Base-by-base conservation (phyloP, 768 basidiomycete genomes). In the Boletus rubescentipes region DNA sequence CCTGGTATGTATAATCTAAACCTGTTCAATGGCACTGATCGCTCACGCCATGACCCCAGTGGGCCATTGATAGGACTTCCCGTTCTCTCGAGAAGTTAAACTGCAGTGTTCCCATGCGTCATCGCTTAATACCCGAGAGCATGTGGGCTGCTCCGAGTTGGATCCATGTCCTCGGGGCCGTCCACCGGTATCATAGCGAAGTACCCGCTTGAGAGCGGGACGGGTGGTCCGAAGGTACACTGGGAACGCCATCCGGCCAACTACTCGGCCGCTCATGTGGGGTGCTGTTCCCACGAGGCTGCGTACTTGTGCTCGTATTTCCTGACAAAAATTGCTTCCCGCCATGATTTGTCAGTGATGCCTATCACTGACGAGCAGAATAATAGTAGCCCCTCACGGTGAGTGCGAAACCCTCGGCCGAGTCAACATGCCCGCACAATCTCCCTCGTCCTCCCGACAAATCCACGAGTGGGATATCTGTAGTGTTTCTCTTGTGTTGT, bases 391-490 rank as follows among this genome's bases (percentile, higher is more conserved):
- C 32, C 15, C 68, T 58, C 51, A 68, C 66, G 1, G 23, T 40
- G 14, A 60, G 52, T 20, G 34, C 18, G 18, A 61, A 44, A 23
- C 37, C 53, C 8, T 55, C 53, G 5, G 29, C 23, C 41, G 47
- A 12, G 8, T 55, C 59, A 31, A 53, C 10, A 35, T 37, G 36
- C 15, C 20, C 51, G 20, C 15, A 45, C 38, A 37, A 45, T 12
- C 16, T 40, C n/a, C 30, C 38, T 23, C 31, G 51, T 51, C 20
- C 31, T 41, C 9, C 44, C 23, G 59, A 47, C 11, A 70, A 9
- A 11, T 68, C 64, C 12, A 51, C 48, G 29, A 70, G 62, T 3
- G 57, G 49, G 5, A 71, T 53, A 10, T 60, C 57, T 6, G 20
- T 45, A 3, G n/a, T 15, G 15, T 23, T 16, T 26, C 1, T 34